A percentile compares a stretch with the other conserved stretches of the same genome.
These are phyloP conservation scores for Termitomyces heimii DNA, from an alignment of 768 basidiomycete species.

Conservation along the genomic window DNA sequence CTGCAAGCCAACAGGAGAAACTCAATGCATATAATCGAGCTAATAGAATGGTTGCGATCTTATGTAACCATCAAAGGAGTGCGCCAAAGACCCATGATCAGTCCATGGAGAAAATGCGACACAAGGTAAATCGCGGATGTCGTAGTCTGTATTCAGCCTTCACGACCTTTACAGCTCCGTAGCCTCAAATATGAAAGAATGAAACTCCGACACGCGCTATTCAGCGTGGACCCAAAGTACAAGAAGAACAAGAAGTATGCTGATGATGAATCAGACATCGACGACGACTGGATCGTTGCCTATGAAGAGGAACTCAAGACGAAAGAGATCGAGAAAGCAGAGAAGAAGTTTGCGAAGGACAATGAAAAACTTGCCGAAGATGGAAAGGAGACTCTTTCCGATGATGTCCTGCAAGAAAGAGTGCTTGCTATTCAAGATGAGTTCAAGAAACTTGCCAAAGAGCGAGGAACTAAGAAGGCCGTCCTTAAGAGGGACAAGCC, in stretches of 20 bases:
- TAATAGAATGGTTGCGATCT: conserved; percentile 93
- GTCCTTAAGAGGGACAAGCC: conserved; percentile 61
- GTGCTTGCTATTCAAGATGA: conserved; percentile 71
- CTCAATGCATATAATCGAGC: conserved; percentile 96
- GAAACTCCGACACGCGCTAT: conserved; percentile 89
- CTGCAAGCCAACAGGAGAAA: conserved; percentile 88
- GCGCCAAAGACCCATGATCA: conserved; percentile 91
- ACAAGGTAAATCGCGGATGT: conserved; percentile 56
- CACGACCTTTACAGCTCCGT: conserved; percentile 54
- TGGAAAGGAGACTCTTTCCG: conserved; percentile 50
- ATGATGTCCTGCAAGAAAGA: conserved; percentile 62
- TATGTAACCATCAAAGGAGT: conserved; percentile 98
- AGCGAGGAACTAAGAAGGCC: conserved; percentile 74
- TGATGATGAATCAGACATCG: conserved; percentile 88
- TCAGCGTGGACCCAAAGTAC: conserved; percentile 69
- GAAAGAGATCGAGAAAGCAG: conserved; percentile 82
- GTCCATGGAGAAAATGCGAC: conserved; percentile 90
- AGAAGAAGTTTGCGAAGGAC: conserved; percentile 94
- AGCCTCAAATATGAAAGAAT: conserved; percentile 94
- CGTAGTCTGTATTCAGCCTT: neutral
- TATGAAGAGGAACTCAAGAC: conserved; percentile 75
- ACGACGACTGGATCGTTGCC: conserved; percentile 82
- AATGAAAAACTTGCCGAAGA: conserved; percentile 82
- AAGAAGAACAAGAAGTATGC: conserved; percentile 77
- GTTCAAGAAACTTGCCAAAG: conserved; percentile 66